These are phyloP conservation scores for Fusarium goolgardi DNA, from an alignment of 2,329 filamentous ascomycete species.

Conservation along the genomic window DNA sequence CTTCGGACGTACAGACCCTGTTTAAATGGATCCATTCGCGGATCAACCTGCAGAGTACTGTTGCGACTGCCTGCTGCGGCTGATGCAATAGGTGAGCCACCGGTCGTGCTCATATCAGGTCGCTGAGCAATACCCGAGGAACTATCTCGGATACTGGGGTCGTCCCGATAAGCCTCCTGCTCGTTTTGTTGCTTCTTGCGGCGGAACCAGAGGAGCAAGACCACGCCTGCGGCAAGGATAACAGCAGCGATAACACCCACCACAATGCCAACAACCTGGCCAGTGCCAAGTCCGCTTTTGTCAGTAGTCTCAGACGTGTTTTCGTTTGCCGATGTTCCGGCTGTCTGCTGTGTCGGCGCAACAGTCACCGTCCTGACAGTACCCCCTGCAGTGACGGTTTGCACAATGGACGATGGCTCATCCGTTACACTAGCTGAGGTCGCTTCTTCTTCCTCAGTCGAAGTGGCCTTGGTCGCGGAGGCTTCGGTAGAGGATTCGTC, in stretches of 20 bases:
- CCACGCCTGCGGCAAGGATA: constrained; percentile 52
- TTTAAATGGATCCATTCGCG: constrained; percentile 71
- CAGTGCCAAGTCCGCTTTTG: constrained; percentile 55
- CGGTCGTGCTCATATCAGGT: constrained; percentile 55
- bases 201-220: constrained; percentile 59
- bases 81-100: constrained; percentile 49
- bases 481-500: constrained; percentile 38
- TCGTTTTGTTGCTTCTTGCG: constrained; percentile 58
- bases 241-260: constrained; percentile 62
- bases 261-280: constrained; percentile 64
- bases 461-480: constrained; percentile 3
- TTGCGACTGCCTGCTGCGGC: constrained; percentile 60
- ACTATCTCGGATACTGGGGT: constrained; percentile 62
- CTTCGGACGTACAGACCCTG: constrained; percentile 67
- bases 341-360: constrained; percentile 54
- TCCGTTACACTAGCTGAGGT: constrained; percentile 36
- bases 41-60: constrained; percentile 68
- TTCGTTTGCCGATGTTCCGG: constrained; percentile 36
- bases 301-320: constrained; percentile 28
- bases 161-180: constrained; percentile 57
- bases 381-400: constrained; percentile 67
- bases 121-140: constrained; percentile 62
- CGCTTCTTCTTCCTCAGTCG: constrained; percentile 16
- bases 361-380: constrained; percentile 67
- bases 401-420: constrained; percentile 50